Evolutionary conservation across 176 grass and related monocot species (phyloP).

Genomic region (Olyra latifolia): DNA sequence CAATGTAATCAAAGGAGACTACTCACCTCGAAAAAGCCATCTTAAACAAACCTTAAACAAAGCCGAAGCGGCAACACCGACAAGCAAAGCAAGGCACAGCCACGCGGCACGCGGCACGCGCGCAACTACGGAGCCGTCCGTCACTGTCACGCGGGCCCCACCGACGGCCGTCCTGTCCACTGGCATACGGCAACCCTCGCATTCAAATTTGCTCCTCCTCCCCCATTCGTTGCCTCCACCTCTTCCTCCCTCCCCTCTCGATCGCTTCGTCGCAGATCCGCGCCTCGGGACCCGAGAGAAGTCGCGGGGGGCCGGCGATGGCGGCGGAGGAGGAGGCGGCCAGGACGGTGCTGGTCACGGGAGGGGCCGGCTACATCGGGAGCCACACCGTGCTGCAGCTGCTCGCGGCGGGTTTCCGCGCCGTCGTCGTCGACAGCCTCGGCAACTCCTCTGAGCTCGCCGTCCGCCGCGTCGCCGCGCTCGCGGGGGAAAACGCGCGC

Average conservation of each 20-base stretch:
- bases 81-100: not conserved
- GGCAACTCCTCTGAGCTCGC: constrained; percentile 77
- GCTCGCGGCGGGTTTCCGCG: constrained; percentile 61
- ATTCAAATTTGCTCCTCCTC: constrained; percentile 45
- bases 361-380: constrained; percentile 91
- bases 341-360: constrained; percentile 81
- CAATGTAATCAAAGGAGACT: too few species aligned
- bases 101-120: not conserved
- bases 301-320: not conserved
- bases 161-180: constrained; percentile 28
- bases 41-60: too few species aligned
- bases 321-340: constrained; percentile 29
- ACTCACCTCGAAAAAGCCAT: too few species aligned
- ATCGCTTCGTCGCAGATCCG: constrained; percentile 40
- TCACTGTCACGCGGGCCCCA: constrained; percentile 31
- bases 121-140: not conserved
- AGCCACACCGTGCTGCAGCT: constrained; percentile 95
- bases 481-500: constrained; percentile 55
- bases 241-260: not conserved
- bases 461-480: constrained; percentile 58
- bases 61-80: not conserved
- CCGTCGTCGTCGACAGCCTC: constrained; percentile 77
- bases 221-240: constrained; percentile 10
- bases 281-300: not conserved
- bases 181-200: constrained; percentile 31